Evolutionary conservation across 2,329 filamentous ascomycete genomes (phyloP).

Genomic region (Paracoccidioides brasiliensis): DNA sequence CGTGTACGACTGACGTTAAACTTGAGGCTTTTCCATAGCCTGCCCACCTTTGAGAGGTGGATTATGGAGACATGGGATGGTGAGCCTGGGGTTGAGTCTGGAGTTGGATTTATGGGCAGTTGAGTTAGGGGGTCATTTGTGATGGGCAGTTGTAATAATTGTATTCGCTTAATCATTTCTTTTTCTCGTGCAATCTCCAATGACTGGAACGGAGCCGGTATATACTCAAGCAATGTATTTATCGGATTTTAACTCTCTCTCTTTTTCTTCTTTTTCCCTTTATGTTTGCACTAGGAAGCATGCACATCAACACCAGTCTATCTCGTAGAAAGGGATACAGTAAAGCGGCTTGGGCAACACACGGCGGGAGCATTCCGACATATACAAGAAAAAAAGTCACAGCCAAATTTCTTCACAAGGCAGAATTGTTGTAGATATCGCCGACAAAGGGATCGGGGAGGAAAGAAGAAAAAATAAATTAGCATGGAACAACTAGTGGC

Average conservation of each 20-base stretch:
- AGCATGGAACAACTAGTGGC: neutral
- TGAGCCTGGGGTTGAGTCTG: neutral
- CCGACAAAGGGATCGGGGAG: neutral
- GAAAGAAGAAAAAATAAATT: neutral
- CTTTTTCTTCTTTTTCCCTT: neutral
- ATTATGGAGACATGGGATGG: neutral
- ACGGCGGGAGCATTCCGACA: too few relatives aligned
- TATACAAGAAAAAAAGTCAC: neutral
- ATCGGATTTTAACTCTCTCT: too few relatives aligned
- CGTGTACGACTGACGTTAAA: neutral
- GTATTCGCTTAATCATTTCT: neutral
- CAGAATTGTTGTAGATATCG: neutral
- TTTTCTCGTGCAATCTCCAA: neutral
- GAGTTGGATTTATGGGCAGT: neutral
- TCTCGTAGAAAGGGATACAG: neutral
- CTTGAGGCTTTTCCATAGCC: neutral
- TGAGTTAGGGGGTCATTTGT: too few relatives aligned
- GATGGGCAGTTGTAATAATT: neutral
- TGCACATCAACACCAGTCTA: neutral
- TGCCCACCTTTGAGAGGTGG: neutral
- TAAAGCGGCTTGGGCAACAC: neutral
- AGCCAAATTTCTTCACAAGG: neutral
- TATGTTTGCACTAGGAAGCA: neutral
- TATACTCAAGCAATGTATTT: too few relatives aligned
- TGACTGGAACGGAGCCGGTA: neutral